phyloP scores from a whole-genome alignment of 208 protist genomes.

The Crithidia brevicula region DNA sequence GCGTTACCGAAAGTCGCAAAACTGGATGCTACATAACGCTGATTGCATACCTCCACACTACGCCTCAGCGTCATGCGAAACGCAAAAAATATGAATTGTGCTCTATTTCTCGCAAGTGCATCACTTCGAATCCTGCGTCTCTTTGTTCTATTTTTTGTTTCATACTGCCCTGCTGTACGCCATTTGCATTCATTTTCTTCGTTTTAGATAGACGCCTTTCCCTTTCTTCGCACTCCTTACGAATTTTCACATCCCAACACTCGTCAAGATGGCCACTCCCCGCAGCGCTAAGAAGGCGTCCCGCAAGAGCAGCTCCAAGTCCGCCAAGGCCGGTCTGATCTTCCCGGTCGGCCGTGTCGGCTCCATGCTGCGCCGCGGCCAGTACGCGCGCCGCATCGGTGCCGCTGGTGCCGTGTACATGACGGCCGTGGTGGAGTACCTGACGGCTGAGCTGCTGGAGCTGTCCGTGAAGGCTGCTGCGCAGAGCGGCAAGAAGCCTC shows the following conservation, averaged over 20 bases:
- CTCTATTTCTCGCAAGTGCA: too few relatives aligned
- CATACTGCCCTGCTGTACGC: too few relatives aligned
- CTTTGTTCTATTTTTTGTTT: too few relatives aligned
- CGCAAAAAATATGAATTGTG: too few relatives aligned
- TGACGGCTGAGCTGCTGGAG: conserved; percentile 87
- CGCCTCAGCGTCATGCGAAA: too few relatives aligned
- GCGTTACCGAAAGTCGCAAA: too few relatives aligned
- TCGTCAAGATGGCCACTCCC: conserved; percentile 63
- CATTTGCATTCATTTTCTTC: conserved; percentile 3
- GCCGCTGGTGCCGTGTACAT: conserved; percentile 98
- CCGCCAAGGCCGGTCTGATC: conserved; percentile 96
- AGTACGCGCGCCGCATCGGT: conserved; percentile 97
- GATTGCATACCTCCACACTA: too few relatives aligned
- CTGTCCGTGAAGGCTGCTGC: conserved; percentile 81
- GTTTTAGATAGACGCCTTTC: neutral
- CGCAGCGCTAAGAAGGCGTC: conserved; percentile 76
- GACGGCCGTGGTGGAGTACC: conserved; percentile 99
- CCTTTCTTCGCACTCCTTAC: neutral
- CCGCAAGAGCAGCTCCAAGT: conserved; percentile 86
- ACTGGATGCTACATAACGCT: too few relatives aligned
- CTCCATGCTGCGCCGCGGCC: conserved; percentile 94
- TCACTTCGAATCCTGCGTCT: too few relatives aligned
- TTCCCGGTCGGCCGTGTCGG: conserved; percentile 99
- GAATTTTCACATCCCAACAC: neutral
- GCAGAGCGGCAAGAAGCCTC: conserved; percentile 70